A percentile compares a stretch with the other conserved stretches of the same genome.
Evolutionary conservation across 1,139 yeast genomes (phyloP).

Genomic region (Diutina siamensis): DNA sequence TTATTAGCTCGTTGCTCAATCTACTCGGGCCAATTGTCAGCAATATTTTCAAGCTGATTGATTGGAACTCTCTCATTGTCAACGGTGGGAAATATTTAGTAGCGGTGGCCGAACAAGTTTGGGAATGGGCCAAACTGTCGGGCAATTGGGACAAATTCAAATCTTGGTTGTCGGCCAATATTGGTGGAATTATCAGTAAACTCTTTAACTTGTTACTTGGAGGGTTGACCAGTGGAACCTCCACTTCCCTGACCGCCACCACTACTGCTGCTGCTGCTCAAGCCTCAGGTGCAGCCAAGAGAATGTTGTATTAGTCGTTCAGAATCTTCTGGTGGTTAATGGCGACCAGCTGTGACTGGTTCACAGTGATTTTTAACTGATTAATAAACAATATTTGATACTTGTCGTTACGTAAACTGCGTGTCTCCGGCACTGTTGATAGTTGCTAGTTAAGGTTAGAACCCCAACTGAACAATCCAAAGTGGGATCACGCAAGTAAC

Average conservation of each 20-base stretch:
- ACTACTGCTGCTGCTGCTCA: conserved; percentile 1
- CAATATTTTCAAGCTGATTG: background rate
- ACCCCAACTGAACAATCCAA: no score
- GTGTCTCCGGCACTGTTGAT: no score
- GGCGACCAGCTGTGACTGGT: no score
- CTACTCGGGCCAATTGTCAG: background rate
- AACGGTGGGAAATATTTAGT: background rate
- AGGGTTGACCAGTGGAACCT: background rate
- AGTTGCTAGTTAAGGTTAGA: no score
- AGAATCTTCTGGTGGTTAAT: no score
- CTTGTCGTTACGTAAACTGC: no score
- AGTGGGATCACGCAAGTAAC: no score
- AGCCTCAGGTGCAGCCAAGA: background rate
- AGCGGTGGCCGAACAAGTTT: background rate
- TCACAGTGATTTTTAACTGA: background rate
- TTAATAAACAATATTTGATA: no score
- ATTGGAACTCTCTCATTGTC: conserved; percentile 2
- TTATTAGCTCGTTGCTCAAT: background rate
- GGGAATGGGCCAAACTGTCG: background rate
- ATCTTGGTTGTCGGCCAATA: background rate
- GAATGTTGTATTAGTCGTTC: background rate
- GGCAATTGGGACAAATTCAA: background rate
- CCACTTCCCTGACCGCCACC: background rate
- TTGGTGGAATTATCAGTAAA: background rate
- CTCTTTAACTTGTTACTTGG: background rate